A percentile compares a stretch with the other conserved stretches of the same genome.
phyloP scores from a whole-genome alignment of 2,329 filamentous ascomycete species.

The Reticulascus tulasneorum region DNA sequence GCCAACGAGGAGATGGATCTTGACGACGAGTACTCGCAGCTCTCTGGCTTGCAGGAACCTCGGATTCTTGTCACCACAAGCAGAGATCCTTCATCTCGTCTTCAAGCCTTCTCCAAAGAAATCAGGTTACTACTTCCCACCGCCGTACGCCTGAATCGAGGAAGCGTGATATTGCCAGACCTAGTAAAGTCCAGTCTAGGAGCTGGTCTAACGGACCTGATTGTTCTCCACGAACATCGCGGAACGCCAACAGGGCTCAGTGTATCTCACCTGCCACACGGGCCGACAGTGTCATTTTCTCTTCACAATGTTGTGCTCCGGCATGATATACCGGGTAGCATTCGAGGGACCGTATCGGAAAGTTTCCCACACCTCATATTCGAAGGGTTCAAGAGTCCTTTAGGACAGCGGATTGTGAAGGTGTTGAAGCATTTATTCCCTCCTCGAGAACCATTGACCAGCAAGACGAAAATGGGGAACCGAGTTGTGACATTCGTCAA shows the following conservation, averaged over 20 bases:
- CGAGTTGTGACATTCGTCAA: conserved; percentile 75
- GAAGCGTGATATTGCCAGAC: conserved; percentile 83
- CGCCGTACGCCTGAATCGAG: conserved; percentile 82
- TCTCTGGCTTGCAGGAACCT: conserved; percentile 89
- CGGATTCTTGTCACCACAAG: conserved; percentile 61
- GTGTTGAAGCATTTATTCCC: conserved; percentile 94
- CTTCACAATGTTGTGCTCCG: conserved; percentile 90
- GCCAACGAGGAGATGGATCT: conserved; percentile 68
- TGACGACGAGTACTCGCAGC: conserved; percentile 85
- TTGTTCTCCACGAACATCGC: conserved; percentile 87
- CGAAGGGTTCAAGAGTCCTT: conserved; percentile 74
- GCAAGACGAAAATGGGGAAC: conserved; percentile 73
- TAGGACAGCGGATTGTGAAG: conserved; percentile 81
- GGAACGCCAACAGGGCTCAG: conserved; percentile 89
- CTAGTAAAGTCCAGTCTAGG: conserved; percentile 78
- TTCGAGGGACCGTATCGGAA: conserved; percentile 84
- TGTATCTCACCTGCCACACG: conserved; percentile 81
- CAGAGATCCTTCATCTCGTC: conserved; percentile 76
- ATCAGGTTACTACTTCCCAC: conserved; percentile 75
- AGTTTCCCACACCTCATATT: conserved; percentile 70
- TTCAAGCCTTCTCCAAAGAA: conserved; percentile 91
- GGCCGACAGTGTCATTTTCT: conserved; percentile 82
- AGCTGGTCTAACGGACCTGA: conserved; percentile 76
- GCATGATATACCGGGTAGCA: conserved; percentile 85
- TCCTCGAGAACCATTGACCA: conserved; percentile 72